Conservation (phyloP, 2,329 filamentous ascomycete genomes). For the Ophiocordyceps robertsii region DNA sequence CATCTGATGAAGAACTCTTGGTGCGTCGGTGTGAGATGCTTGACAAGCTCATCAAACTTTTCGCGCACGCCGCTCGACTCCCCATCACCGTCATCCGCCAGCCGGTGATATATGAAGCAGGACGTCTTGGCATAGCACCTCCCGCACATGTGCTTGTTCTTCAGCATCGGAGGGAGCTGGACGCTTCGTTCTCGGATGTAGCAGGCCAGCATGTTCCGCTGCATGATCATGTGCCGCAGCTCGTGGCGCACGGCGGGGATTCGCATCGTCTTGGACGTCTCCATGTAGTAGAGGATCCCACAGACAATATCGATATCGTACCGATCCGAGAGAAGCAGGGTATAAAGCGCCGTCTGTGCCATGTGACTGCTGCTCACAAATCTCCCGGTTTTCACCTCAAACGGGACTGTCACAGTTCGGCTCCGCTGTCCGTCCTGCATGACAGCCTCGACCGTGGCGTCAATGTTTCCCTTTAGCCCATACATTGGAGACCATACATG, state of each 20-base stretch:
- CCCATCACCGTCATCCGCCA: slow-evolving; percentile 71
- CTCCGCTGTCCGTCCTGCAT: slow-evolving; percentile 57
- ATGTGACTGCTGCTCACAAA: slow-evolving; percentile 71
- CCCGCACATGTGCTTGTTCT: slow-evolving; percentile 67
- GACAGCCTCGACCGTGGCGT: slow-evolving; percentile 83
- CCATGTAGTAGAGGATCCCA: slow-evolving; percentile 90
- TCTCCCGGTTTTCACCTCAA: slow-evolving; percentile 91
- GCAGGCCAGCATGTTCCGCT: slow-evolving; percentile 79
- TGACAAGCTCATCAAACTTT: slow-evolving; percentile 70
- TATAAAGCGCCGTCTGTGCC: slow-evolving; percentile 91
- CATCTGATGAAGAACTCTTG: slow-evolving; percentile 85
- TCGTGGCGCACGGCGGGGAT: slow-evolving; percentile 80
- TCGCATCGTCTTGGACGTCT: slow-evolving; percentile 72
- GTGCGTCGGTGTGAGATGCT: slow-evolving; percentile 61
- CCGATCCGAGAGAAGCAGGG: slow-evolving; percentile 78
- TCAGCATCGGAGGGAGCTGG: slow-evolving; percentile 75
- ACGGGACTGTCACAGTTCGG: slow-evolving; percentile 69
- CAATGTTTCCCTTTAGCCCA: slow-evolving; percentile 92
- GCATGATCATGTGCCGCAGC: slow-evolving; percentile 90
- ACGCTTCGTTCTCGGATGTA: slow-evolving; percentile 69
- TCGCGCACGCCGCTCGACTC: slow-evolving; percentile 70
- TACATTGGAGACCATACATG: slow-evolving; percentile 98
- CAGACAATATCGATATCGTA: slow-evolving; percentile 89
- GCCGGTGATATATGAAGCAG: slow-evolving; percentile 88
- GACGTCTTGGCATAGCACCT: slow-evolving; percentile 82